Conservation (phyloP, 352 stramenopile genomes). For the Albugo laibachii region DNA sequence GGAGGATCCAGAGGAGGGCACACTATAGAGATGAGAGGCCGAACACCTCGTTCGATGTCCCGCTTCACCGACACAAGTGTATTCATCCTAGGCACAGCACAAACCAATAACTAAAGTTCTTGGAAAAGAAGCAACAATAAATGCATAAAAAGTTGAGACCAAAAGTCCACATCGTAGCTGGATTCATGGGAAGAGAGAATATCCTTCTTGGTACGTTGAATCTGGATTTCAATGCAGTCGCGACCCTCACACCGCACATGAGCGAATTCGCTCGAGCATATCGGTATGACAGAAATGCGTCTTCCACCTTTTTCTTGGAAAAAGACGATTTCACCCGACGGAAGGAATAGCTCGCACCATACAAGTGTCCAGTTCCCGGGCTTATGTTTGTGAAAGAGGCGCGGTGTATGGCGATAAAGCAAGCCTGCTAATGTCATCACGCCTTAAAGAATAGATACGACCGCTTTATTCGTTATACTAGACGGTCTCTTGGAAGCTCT, state of each 20-base stretch:
- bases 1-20: constrained; percentile 15
- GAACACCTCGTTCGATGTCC: constrained; percentile 39
- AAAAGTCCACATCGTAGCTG: constrained; percentile 77
- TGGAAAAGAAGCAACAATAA: neutral
- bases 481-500: too few relatives aligned
- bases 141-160: constrained; percentile 12
- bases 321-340: constrained; percentile 43
- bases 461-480: too few relatives aligned
- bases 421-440: constrained; percentile 11
- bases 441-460: too few relatives aligned
- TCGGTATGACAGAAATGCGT: constrained; percentile 27
- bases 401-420: constrained; percentile 46
- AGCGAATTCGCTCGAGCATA: constrained; percentile 49
- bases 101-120: neutral
- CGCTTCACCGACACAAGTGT: constrained; percentile 57
- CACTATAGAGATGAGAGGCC: constrained; percentile 34
- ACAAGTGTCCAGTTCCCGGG: constrained; percentile 59
- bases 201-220: constrained; percentile 42
- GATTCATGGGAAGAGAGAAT: constrained; percentile 68
- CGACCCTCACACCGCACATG: constrained; percentile 65
- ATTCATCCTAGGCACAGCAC: constrained; percentile 37
- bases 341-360: constrained; percentile 46
- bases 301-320: constrained; percentile 34
- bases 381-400: constrained; percentile 51
- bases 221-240: constrained; percentile 62